Evolutionary conservation across 148 eudicot species (phyloP).

Genomic region (Silene latifolia): DNA sequence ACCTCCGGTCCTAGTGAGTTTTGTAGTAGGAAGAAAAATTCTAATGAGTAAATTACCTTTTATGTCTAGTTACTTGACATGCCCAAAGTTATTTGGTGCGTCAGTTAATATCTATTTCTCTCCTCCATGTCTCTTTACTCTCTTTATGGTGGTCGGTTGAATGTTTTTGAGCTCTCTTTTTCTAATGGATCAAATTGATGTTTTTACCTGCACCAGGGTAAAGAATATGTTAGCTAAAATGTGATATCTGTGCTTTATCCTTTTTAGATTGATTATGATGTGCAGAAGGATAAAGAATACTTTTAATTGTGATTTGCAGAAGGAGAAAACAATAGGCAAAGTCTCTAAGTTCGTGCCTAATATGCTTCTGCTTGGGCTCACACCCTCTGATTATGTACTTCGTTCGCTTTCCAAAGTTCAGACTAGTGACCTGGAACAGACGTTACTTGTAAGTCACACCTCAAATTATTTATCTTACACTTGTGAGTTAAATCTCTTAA

Average conservation of each 20-base stretch:
- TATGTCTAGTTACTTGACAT: no score
- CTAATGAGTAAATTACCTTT: no score
- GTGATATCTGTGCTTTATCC: background rate
- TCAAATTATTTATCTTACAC: background rate
- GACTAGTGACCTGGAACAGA: conserved; percentile 92
- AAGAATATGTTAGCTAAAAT: background rate
- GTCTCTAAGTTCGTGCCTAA: conserved; percentile 59
- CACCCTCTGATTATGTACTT: conserved; percentile 80
- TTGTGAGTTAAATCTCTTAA: background rate
- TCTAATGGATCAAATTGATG: background rate
- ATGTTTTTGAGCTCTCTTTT: background rate
- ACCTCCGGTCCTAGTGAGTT: no score
- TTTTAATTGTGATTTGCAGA: conserved; percentile 39
- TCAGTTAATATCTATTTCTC: no score
- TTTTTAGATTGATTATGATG: background rate
- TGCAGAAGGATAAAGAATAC: no score
- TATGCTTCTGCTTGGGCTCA: conserved; percentile 75
- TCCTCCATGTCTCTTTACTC: no score
- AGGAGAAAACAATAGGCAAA: conserved; percentile 61
- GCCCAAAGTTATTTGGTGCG: no score
- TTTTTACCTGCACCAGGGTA: background rate
- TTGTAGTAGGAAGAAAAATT: no score
- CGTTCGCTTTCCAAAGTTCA: conserved; percentile 80
- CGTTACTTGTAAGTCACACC: conserved; percentile 60
- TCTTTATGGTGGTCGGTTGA: no score